phyloP scores from a whole-genome alignment of 2,329 filamentous ascomycete genomes.

The Stachybotrys echinatus region DNA sequence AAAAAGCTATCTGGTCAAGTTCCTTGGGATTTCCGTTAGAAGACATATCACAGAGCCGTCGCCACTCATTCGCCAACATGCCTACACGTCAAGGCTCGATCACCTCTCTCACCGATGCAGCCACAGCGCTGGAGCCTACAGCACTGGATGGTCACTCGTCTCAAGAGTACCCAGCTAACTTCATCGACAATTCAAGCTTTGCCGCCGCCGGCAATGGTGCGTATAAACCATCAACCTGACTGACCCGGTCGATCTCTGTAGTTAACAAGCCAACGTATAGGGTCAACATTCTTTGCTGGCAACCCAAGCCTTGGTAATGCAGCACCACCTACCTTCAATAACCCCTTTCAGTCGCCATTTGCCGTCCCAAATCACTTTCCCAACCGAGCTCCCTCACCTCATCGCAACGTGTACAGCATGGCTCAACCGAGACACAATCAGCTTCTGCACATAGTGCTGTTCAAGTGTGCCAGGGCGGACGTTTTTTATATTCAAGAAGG shows the following conservation, averaged over 20 bases:
- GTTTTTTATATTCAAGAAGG: conserved; percentile 97
- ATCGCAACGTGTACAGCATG: conserved; percentile 56
- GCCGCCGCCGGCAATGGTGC: conserved; percentile 34
- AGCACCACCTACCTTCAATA: conserved; percentile 21
- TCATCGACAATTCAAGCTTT: conserved; percentile 31
- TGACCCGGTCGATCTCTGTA: not conserved
- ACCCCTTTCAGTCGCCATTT: conserved; percentile 42
- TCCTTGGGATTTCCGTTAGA: conserved; percentile 60
- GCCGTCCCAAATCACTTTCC: conserved; percentile 37
- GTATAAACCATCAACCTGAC: conserved; percentile 11
- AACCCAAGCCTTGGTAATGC: conserved; percentile 14
- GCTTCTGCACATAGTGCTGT: conserved; percentile 81
- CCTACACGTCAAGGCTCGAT: conserved; percentile 60
- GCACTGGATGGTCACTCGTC: conserved; percentile 36
- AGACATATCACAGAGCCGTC: conserved; percentile 66
- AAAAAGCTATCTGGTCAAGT: conserved; percentile 67
- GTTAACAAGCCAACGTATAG: conserved; percentile 1
- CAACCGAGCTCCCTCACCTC: conserved; percentile 54
- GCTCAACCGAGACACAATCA: conserved; percentile 60
- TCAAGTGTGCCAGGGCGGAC: conserved; percentile 93
- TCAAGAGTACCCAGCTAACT: conserved; percentile 37
- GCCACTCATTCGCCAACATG: conserved; percentile 73
- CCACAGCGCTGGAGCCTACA: conserved; percentile 39
- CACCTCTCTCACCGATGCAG: conserved; percentile 51
- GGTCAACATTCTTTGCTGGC: conserved; percentile 18